Evolutionary conservation across 2,329 filamentous ascomycete genomes (phyloP).

Genomic region (Thielaviopsis cerberus): DNA sequence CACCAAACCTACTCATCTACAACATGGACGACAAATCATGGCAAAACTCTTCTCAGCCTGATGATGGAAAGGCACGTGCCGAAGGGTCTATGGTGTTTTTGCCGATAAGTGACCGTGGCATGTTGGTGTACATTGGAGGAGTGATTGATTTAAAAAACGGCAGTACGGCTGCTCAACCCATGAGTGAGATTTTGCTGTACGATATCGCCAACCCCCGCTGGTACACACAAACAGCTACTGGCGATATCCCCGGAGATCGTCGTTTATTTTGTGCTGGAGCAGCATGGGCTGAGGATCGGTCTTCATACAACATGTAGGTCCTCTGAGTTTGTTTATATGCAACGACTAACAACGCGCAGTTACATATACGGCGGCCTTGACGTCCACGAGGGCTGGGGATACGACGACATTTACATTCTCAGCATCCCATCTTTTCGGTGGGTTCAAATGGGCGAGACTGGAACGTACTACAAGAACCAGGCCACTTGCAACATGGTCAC

Average conservation of each 20-base stretch:
- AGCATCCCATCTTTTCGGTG: slow-evolving; percentile 44
- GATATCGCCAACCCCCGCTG: slow-evolving; percentile 41
- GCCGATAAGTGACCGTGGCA: slow-evolving; percentile 38
- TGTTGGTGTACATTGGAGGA: slow-evolving; percentile 45
- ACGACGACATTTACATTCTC: slow-evolving; percentile 44
- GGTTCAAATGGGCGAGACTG: slow-evolving; percentile 35
- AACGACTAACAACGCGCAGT: slow-evolving; percentile 18
- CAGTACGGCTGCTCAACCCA: slow-evolving; percentile 25
- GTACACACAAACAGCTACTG: slow-evolving; percentile 39
- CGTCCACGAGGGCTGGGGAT: slow-evolving; percentile 29
- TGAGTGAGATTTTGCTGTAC: slow-evolving; percentile 37
- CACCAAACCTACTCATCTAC: slow-evolving; percentile 35
- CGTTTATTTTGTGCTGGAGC: slow-evolving; percentile 43
- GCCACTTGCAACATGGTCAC: slow-evolving; percentile 38
- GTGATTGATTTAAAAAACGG: slow-evolving; percentile 27
- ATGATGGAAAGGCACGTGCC: slow-evolving; percentile 33
- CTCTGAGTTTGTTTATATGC: background rate
- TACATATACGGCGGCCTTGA: slow-evolving; percentile 43
- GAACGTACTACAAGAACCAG: slow-evolving; percentile 19
- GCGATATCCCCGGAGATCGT: slow-evolving; percentile 31
- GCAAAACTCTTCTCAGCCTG: slow-evolving; percentile 32
- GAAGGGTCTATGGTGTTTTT: slow-evolving; percentile 43
- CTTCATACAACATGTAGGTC: slow-evolving; percentile 45
- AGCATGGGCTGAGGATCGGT: slow-evolving; percentile 38
- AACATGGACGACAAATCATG: slow-evolving; percentile 33